Evolutionary conservation across 2,329 filamentous ascomycete species (phyloP).

Genomic region (Zymoseptoria brevis): DNA sequence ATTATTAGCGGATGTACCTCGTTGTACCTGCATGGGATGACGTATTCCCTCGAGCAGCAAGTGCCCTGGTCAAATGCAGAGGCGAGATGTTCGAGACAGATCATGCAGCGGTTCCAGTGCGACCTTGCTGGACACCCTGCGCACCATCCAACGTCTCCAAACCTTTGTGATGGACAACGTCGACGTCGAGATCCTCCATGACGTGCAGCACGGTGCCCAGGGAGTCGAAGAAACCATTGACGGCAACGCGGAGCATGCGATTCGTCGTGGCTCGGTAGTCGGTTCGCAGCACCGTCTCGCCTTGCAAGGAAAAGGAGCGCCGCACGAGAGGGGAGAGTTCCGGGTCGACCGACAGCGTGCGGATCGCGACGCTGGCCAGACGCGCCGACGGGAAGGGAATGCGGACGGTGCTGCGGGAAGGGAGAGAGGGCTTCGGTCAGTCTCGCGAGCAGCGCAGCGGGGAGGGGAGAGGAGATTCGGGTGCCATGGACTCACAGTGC

Average conservation of each 20-base stretch:
- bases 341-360: constrained; percentile 72
- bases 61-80: not conserved
- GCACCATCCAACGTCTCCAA: constrained; percentile 34
- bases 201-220: constrained; percentile 75
- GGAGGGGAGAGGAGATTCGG: not conserved
- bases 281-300: constrained; percentile 54
- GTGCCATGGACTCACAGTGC: constrained; percentile 16
- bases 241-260: constrained; percentile 89
- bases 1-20: not conserved
- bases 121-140: constrained; percentile 32
- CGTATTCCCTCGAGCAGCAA: not conserved
- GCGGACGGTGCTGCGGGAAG: constrained; percentile 53
- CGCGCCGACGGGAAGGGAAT: constrained; percentile 75
- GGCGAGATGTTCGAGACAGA: not conserved
- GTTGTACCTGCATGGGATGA: not conserved
- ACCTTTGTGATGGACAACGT: constrained; percentile 55
- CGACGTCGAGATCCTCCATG: constrained; percentile 82
- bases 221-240: constrained; percentile 94
- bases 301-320: constrained; percentile 56
- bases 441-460: not conserved
- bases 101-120: constrained; percentile 25
- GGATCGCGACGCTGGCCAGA: constrained; percentile 67
- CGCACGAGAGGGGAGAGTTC: constrained; percentile 81
- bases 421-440: not conserved
- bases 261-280: constrained; percentile 86